A percentile compares a stretch with the other conserved stretches of the same genome.
phyloP scores from a whole-genome alignment of 495 filamentous ascomycete species.

The Aspergillus kassunensis region DNA sequence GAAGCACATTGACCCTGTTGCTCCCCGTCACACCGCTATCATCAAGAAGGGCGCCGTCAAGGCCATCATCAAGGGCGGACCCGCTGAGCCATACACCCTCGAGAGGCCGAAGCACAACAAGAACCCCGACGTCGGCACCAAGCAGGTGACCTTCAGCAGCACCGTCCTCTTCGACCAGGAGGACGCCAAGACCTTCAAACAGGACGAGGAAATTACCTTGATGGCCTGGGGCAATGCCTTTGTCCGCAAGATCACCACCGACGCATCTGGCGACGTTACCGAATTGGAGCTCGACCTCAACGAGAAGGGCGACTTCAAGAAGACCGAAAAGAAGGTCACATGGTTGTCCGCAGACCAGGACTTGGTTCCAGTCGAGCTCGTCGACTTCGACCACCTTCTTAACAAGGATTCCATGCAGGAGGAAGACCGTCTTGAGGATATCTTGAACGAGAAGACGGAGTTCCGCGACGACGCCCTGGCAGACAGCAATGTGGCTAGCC shows the following conservation, averaged over 20 bases:
- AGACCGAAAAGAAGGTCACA: slow-evolving; percentile 92
- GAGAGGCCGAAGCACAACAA: slow-evolving; percentile 84
- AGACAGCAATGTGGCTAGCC: slow-evolving; percentile 70
- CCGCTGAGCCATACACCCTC: slow-evolving; percentile 56
- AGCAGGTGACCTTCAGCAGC: slow-evolving; percentile 74
- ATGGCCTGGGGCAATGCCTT: slow-evolving; percentile 97
- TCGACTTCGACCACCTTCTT: slow-evolving; percentile 88
- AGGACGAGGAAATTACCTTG: slow-evolving; percentile 87
- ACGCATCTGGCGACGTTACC: slow-evolving; percentile 55
- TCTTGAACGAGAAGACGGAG: slow-evolving; percentile 71
- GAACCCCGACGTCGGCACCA: slow-evolving; percentile 76
- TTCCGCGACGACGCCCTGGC: slow-evolving; percentile 70
- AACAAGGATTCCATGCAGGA: slow-evolving; percentile 86
- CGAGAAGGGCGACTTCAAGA: slow-evolving; percentile 83
- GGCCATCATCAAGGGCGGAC: slow-evolving; percentile 65
- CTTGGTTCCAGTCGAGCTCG: slow-evolving; percentile 75
- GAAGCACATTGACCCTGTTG: slow-evolving; percentile 88
- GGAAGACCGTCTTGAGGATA: slow-evolving; percentile 76
- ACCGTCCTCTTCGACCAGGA: slow-evolving; percentile 78
- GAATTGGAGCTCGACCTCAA: slow-evolving; percentile 73
- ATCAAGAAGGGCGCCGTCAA: slow-evolving; percentile 61
- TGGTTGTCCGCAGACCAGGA: slow-evolving; percentile 79
- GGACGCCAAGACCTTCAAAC: slow-evolving; percentile 75
- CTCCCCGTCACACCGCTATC: slow-evolving; percentile 81
- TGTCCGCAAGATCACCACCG: slow-evolving; percentile 66